These are phyloP conservation scores for Russula vinacea DNA, from an alignment of 768 basidiomycete species.

Conservation along the genomic window DNA sequence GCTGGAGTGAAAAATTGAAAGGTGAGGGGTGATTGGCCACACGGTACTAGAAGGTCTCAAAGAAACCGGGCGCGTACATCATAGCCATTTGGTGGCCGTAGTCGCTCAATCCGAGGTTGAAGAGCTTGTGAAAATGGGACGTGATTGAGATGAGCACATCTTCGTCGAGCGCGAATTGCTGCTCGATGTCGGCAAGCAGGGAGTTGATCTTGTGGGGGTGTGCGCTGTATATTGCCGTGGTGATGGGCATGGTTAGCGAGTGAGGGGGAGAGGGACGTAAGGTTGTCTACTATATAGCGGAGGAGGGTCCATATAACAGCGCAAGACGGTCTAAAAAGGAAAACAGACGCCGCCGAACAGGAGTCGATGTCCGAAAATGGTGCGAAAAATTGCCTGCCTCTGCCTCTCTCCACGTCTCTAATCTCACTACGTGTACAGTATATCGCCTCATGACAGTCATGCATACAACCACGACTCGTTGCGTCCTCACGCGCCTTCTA, in stretches of 20 bases:
- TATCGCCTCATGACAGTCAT: no score
- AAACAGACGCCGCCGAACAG: no score
- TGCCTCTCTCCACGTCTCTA: no score
- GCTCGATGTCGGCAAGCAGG: conserved; percentile 59
- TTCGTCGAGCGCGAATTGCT: conserved; percentile 65
- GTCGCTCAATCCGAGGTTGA: conserved; percentile 63
- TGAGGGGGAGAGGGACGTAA: not conserved
- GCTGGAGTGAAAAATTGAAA: conserved; percentile 41
- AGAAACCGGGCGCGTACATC: conserved; percentile 55
- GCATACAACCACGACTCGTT: no score
- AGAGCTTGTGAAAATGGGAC: conserved; percentile 75
- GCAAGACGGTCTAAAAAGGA: no score
- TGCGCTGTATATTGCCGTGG: conserved; percentile 21
- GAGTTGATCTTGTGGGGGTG: conserved; percentile 24
- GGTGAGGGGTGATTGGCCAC: conserved; percentile 2
- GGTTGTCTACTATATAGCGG: no score
- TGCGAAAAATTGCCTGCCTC: no score
- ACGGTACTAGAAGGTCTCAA: not conserved
- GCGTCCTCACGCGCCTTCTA: no score
- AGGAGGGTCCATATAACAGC: no score
- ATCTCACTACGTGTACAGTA: no score
- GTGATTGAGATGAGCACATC: conserved; percentile 67
- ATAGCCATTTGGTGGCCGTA: conserved; percentile 88
- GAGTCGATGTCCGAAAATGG: no score
- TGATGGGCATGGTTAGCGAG: conserved; percentile 22